These are phyloP conservation scores for Avena insularis DNA, from an alignment of 176 grass and related monocot species.

Conservation along the genomic window DNA sequence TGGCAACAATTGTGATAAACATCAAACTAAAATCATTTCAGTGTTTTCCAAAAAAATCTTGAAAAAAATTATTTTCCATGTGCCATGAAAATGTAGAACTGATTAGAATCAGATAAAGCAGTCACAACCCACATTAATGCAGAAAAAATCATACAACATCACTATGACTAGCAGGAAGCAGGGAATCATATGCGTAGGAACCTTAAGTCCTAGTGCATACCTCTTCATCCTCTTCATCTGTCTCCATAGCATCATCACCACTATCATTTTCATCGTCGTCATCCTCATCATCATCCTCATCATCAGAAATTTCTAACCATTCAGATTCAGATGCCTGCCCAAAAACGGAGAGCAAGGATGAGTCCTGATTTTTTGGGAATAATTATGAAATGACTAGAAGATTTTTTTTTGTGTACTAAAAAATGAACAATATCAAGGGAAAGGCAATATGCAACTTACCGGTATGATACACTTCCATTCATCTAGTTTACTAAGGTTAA, in stretches of 20 bases:
- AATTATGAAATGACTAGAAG: neutral
- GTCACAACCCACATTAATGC: neutral
- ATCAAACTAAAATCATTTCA: conserved; percentile 4
- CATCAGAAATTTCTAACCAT: conserved; percentile 90
- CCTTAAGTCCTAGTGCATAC: conserved; percentile 33
- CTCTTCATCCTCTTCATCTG: conserved; percentile 77
- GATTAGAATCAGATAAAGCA: conserved; percentile 11
- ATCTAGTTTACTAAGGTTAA: conserved; percentile 97
- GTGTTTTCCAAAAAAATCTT: neutral
- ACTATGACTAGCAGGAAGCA: neutral
- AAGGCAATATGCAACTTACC: conserved; percentile 52
- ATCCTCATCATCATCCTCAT: conserved; percentile 67
- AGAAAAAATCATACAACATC: neutral
- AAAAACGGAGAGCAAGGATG: conserved; percentile 10
- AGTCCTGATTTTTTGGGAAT: neutral
- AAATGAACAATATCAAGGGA: conserved; percentile 25
- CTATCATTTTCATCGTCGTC: conserved; percentile 65
- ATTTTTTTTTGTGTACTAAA: conserved; percentile 9
- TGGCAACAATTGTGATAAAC: neutral
- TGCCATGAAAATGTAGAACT: neutral
- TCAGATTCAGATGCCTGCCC: conserved; percentile 93
- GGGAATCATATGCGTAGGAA: neutral
- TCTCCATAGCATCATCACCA: conserved; percentile 56
- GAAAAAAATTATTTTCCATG: conserved; percentile 2
- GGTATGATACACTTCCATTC: conserved; percentile 97